These are phyloP conservation scores for Blastobotrys serpentis DNA, from an alignment of 1,139 yeast species.

Conservation along the genomic window DNA sequence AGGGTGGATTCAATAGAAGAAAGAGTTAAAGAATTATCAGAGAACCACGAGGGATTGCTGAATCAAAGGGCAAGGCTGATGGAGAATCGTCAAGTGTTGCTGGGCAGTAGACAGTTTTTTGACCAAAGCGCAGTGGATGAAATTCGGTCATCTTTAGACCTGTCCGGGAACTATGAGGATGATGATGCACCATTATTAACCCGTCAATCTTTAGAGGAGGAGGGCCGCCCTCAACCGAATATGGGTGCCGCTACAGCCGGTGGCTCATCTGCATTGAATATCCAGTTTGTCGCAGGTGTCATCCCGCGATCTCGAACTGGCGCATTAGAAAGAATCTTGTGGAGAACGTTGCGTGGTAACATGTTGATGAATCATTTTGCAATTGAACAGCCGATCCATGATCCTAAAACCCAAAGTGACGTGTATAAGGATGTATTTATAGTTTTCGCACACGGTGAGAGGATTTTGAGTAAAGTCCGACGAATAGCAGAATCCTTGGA, in stretches of 20 bases:
- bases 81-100: constrained; percentile 68
- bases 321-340: constrained; percentile 78
- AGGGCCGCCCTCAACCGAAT: constrained; percentile 14
- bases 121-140: constrained; percentile 34
- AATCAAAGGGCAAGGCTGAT: constrained; percentile 54
- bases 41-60: constrained; percentile 55
- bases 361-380: constrained; percentile 71
- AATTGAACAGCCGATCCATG: constrained; percentile 57
- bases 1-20: constrained; percentile 64
- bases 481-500: constrained; percentile 82
- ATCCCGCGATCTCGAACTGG: constrained; percentile 69
- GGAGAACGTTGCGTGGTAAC: constrained; percentile 93
- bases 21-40: constrained; percentile 56
- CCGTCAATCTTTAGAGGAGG: constrained; percentile 17
- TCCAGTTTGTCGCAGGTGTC: constrained; percentile 76
- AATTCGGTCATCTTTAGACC: constrained; percentile 28
- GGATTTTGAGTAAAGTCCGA: constrained; percentile 63
- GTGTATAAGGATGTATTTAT: constrained; percentile 74
- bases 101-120: constrained; percentile 70
- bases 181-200: constrained; percentile 30
- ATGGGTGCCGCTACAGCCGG: constrained; percentile 14
- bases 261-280: constrained; percentile 32
- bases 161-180: constrained; percentile 18
- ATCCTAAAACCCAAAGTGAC: constrained; percentile 48
- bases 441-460: constrained; percentile 84